Percentiles rank a stretch among this genome's conserved stretches.
Evolutionary conservation across 176 grass and related monocot species (phyloP).

Genomic region (Carex kokanica): DNA sequence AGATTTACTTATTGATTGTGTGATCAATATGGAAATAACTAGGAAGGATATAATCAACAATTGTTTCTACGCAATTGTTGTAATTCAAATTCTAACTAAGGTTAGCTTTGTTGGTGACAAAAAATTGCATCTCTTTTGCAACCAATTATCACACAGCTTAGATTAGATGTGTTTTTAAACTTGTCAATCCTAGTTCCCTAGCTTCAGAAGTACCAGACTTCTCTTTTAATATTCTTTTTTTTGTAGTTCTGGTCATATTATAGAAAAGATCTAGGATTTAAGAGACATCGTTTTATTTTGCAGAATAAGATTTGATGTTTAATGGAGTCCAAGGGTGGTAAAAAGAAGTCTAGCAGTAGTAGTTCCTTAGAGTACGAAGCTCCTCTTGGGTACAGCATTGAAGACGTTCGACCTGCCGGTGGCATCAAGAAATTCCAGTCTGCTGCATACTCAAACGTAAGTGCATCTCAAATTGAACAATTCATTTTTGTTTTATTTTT

Average conservation of each 20-base stretch:
- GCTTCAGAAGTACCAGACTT: neutral
- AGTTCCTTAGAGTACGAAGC: conserved; percentile 41
- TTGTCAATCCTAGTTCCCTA: neutral
- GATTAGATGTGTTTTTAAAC: neutral
- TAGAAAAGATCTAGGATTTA: neutral
- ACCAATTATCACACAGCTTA: neutral
- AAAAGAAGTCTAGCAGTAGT: conserved; percentile 37
- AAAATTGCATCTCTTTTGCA: neutral
- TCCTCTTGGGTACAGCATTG: conserved; percentile 46
- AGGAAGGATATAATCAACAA: neutral
- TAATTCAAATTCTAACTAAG: neutral
- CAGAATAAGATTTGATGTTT: conserved; percentile 37
- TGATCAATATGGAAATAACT: neutral
- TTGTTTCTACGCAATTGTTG: neutral
- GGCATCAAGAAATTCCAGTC: conserved; percentile 51
- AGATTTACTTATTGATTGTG: too few species aligned
- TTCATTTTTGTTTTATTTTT: neutral
- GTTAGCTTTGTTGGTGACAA: neutral
- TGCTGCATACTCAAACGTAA: conserved; percentile 46
- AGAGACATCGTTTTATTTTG: neutral
- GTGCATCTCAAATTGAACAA: neutral
- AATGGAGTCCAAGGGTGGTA: conserved; percentile 47
- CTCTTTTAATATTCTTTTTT: neutral
- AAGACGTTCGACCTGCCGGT: conserved; percentile 44
- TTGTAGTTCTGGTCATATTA: neutral